Percentiles rank a stretch among this genome's conserved stretches.
These are phyloP conservation scores for Neurospora sp. DNA, from an alignment of 495 filamentous ascomycete species.

Conservation along the genomic window DNA sequence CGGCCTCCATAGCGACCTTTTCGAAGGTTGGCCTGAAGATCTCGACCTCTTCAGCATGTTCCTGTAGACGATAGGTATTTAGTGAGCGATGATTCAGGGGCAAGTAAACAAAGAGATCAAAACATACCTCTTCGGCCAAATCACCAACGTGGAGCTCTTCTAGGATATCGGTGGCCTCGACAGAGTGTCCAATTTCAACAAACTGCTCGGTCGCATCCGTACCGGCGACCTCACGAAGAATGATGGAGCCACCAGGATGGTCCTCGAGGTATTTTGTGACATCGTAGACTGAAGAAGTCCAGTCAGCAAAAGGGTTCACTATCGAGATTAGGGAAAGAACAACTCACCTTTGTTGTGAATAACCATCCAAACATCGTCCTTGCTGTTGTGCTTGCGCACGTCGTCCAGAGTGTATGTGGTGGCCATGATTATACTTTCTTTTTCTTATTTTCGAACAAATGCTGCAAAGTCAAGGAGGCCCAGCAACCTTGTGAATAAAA, in stretches of 20 bases:
- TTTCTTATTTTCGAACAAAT: not conserved
- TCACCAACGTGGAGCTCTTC: slow-evolving; percentile 14
- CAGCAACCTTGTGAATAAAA: not conserved
- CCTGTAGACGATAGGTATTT: not conserved
- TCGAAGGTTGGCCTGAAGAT: slow-evolving; percentile 4
- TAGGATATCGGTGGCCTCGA: slow-evolving; percentile 34
- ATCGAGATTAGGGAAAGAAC: not conserved
- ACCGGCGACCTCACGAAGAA: slow-evolving; percentile 45
- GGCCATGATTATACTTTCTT: slow-evolving; percentile 1
- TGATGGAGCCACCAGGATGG: slow-evolving; percentile 49
- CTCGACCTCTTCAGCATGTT: slow-evolving; percentile 7
- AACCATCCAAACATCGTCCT: slow-evolving; percentile 47
- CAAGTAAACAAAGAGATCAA: not conserved
- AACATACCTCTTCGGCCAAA: slow-evolving; percentile 10
- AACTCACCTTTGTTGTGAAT: slow-evolving; percentile 44
- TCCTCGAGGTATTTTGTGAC: slow-evolving; percentile 48
- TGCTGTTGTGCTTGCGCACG: slow-evolving; percentile 43
- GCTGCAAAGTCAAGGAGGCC: not conserved
- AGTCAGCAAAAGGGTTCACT: not conserved
- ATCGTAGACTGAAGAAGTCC: slow-evolving; percentile 40
- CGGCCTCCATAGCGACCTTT: slow-evolving; percentile 8
- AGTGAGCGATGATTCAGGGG: not conserved
- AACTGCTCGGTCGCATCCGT: slow-evolving; percentile 46
- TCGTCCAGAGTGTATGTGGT: slow-evolving; percentile 31
- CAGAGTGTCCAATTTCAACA: slow-evolving; percentile 50